Conservation (phyloP, 2,329 filamentous ascomycete genomes). For the Botrytis fragariae region DNA sequence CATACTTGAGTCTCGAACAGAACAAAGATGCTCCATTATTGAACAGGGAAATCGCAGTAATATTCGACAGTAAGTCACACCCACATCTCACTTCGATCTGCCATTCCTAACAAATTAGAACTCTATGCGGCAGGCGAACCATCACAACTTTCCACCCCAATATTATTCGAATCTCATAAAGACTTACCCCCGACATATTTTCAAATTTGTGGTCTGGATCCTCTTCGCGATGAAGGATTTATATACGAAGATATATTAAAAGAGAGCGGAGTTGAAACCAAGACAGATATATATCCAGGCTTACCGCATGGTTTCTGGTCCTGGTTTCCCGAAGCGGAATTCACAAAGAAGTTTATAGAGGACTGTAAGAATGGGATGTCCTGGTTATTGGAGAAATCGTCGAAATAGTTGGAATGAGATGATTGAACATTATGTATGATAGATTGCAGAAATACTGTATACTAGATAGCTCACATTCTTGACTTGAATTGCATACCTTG, state of each 20-base stretch:
- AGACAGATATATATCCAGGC: conserved; percentile 37
- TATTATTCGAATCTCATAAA: conserved; percentile 38
- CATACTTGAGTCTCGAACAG: conserved; percentile 44
- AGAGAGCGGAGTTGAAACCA: conserved; percentile 38
- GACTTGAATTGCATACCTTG: neutral
- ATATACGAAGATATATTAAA: conserved; percentile 51
- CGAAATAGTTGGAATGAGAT: neutral
- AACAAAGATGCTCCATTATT: conserved; percentile 43
- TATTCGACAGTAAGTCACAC: conserved; percentile 32
- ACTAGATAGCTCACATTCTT: neutral
- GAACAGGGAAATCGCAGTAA: conserved; percentile 31
- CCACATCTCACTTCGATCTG: no score
- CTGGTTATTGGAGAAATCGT: neutral
- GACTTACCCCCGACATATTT: conserved; percentile 48
- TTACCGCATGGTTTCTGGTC: conserved; percentile 38
- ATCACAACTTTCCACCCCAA: conserved; percentile 38
- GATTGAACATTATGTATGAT: neutral
- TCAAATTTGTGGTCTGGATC: conserved; percentile 51
- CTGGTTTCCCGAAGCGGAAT: conserved; percentile 32
- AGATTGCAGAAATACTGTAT: neutral
- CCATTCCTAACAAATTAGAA: neutral
- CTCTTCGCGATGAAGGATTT: conserved; percentile 51
- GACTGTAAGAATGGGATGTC: conserved; percentile 3
- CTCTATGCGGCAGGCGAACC: neutral
- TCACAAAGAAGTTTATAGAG: conserved; percentile 22